Base-by-base conservation (phyloP, 2,329 filamentous ascomycete species). In the Colletotrichum higginsianum region DNA sequence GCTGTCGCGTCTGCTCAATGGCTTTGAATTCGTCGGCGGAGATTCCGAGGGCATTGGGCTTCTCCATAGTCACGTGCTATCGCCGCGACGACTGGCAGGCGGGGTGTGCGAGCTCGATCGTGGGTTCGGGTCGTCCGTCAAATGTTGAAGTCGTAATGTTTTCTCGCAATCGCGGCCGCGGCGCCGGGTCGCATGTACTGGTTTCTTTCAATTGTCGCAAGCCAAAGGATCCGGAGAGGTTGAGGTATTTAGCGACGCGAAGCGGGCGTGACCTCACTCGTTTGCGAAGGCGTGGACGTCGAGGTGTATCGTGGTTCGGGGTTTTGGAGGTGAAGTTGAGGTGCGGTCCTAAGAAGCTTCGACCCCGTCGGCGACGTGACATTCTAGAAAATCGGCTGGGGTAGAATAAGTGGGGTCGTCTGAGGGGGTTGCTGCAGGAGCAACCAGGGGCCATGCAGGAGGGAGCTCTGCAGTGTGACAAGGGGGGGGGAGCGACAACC, bases 1-100 rank as follows among this genome's bases (percentile, higher is more conserved):
- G 88, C 77, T 91, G 89, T 50, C 93, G 89, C 38, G 91, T 90
- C 80, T 92, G 88, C 77, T 95, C 93, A 35, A 95, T 87, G 50
- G 89, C 86, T 81, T 92, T 93, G 75, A 91, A 83, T 80, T 92
- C 90, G 23, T 91, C 89, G 38, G 85, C 84, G 44, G 84, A 85
- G 40, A 90, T 80, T 42, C 85, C 84, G n/a, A 90, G 82, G 16
- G 68, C 68, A 47, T 71, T 71, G 5, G 68, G 65, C 53, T 63
- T 71, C 40, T 71, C 68, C 68, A 71, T 71, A 21, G 5, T 23
- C 18, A 30, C 42, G 23, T 21, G 4, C 16, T 61, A 53, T n/a
- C 18, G 56, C 67, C 16, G 21, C 12, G 6, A 15, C 16, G 11
- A 16, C 38, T 18, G 23, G 42, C n/a, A 44, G 47, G 35, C n/a